Evolutionary conservation across 305 asterid genomes (phyloP), one percentile per base, ranked within the genome.

Genomic region (Solanum hybrid): DNA sequence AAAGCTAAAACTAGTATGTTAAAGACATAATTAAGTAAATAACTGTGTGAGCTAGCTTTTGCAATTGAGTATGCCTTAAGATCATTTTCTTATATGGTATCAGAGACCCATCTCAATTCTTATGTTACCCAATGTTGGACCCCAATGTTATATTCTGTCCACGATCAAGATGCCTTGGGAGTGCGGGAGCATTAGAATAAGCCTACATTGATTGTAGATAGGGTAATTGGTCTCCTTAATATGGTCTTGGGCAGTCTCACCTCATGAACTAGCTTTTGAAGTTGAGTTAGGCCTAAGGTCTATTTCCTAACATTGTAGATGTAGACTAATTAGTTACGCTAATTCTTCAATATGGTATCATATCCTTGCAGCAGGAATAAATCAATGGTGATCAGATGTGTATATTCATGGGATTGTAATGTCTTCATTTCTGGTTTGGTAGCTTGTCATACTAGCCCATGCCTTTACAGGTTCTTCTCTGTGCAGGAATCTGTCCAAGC

Each of bases 401-500:
- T 41, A 27, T 82, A 39, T 14, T 26, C 9, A 15, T 45, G 72
- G 10, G 87, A 82, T 82, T 82, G 87, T 39, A 26, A 7, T 39
- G 34, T 39, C 87, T 26, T 82, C 87, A 26, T 41, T 13, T 82
- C 70, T 82, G 36, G 37, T 82, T 39, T 82, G 36, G 87, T 39
- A 39, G 38, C 72, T 82, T 27, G 73, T 80, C 73, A 41, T 82
- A 41, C 70, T 82, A 41, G 87, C 73, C 87, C 26, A 4, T 76
- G 45, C 84, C 65, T 15, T 92, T 89, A 79, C 38, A 65, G 41
- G 91, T 29, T 87, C 39, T 89, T 34, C 76, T 36, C 90, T 89
- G 84, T 91, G 33, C 93, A 96, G 99, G 96, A 93, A 89, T 92
- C 94, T 79, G 96, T 96, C 90, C 98, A 97, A 94, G 97, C 94